Conservation (phyloP, 805 yeast species). For the Yarrowia osloensis region DNA sequence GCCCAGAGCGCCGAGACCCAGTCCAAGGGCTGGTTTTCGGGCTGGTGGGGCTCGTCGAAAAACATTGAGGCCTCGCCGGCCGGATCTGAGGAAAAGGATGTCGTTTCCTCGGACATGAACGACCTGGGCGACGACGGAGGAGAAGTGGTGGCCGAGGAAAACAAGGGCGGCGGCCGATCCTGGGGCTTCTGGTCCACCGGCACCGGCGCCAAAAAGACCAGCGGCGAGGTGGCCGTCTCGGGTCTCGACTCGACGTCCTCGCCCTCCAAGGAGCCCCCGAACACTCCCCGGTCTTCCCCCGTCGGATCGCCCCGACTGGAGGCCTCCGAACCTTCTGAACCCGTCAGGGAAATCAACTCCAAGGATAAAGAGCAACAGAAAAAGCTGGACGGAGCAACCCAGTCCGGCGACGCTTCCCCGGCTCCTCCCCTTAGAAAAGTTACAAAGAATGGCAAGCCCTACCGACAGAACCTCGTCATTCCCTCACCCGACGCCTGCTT, state of each 20-base stretch:
- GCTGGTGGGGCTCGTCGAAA: conserved; percentile 17
- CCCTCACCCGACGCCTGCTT: conserved; percentile 38
- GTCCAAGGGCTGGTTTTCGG: conserved; percentile 15
- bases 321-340: conserved; percentile 23
- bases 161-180: conserved; percentile 33
- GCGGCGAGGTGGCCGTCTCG: conserved; percentile 40
- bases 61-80: conserved; percentile 9
- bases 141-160: conserved; percentile 22
- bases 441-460: conserved; percentile 1
- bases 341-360: conserved; percentile 8
- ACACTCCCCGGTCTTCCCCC: conserved; percentile 34
- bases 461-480: conserved; percentile 38
- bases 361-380: conserved; percentile 19
- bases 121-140: conserved; percentile 11
- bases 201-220: conserved; percentile 23
- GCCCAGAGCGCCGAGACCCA: not conserved
- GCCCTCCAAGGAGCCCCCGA: conserved; percentile 39
- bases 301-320: conserved; percentile 27
- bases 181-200: conserved; percentile 44
- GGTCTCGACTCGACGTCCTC: conserved; percentile 37
- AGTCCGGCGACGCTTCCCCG: conserved; percentile 3
- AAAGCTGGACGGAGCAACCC: conserved; percentile 21
- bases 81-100: conserved; percentile 12
- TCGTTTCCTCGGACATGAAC: not conserved
- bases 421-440: not conserved